Evolutionary conservation across 1,284 basidiomycete genomes (phyloP).

Genomic region (Caloboletus firmus): DNA sequence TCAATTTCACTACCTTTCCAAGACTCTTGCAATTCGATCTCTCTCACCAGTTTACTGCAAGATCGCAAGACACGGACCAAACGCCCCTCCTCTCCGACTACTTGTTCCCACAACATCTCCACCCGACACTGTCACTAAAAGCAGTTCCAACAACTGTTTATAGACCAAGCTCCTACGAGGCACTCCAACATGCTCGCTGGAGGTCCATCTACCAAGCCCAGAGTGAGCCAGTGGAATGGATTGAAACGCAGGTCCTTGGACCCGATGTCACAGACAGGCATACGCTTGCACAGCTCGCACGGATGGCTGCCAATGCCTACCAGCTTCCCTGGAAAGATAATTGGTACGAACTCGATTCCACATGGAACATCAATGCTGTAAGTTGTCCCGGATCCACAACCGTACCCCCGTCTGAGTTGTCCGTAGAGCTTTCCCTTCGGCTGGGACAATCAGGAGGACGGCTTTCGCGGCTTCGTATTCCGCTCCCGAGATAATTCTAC

Average conservation of each 20-base stretch:
- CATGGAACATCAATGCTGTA: conserved; percentile 67
- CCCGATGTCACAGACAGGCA: conserved; percentile 80
- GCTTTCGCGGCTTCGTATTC: conserved; percentile 92
- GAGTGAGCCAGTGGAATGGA: conserved; percentile 60
- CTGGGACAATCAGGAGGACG: conserved; percentile 80
- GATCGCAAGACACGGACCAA: conserved; percentile 4
- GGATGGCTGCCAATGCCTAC: conserved; percentile 93
- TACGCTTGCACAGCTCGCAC: conserved; percentile 82
- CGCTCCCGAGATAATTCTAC: conserved; percentile 78
- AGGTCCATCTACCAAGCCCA: conserved; percentile 49
- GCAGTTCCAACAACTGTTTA: conserved; percentile 59
- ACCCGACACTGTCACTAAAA: conserved; percentile 39
- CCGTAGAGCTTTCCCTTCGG: conserved; percentile 84
- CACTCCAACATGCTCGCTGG: conserved; percentile 51
- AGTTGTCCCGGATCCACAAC: conserved; percentile 30
- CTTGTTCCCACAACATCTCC: conserved; percentile 7
- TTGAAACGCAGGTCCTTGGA: conserved; percentile 50
- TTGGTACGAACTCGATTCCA: conserved; percentile 81
- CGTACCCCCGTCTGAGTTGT: conserved; percentile 5
- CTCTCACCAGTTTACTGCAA: conserved; percentile 17
- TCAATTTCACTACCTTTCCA: background rate
- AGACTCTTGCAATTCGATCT: conserved; percentile 27
- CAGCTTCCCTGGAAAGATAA: conserved; percentile 62
- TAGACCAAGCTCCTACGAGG: conserved; percentile 54
- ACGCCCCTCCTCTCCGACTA: conserved; percentile 2